These are phyloP conservation scores for Arachis stenosperma DNA, from an alignment of 306 rosid species.

Conservation along the genomic window DNA sequence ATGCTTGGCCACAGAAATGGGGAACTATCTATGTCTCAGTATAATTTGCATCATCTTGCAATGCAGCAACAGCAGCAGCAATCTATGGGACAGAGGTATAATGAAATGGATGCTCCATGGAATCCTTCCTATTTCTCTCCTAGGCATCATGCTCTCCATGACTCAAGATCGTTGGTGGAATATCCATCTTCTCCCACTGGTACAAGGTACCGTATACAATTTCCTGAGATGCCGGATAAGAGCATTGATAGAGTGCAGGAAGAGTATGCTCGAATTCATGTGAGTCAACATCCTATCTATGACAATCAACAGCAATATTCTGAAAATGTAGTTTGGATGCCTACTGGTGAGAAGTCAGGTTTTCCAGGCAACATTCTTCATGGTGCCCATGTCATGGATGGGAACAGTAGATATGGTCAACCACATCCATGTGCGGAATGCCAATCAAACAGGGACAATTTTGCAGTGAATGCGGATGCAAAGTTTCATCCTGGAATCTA, in stretches of 20 bases:
- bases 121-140: slow-evolving; percentile 94
- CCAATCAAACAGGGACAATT: slow-evolving; percentile 60
- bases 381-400: slow-evolving; percentile 65
- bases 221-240: slow-evolving; percentile 66
- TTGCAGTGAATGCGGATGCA: slow-evolving; percentile 61
- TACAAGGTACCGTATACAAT: slow-evolving; percentile 64
- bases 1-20: slow-evolving; percentile 77
- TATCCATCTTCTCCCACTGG: slow-evolving; percentile 89
- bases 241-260: slow-evolving; percentile 76
- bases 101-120: slow-evolving; percentile 82
- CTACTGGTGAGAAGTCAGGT: slow-evolving; percentile 66
- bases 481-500: slow-evolving; percentile 71
- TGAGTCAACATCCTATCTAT: slow-evolving; percentile 61
- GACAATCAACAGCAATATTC: slow-evolving; percentile 82
- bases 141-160: slow-evolving; percentile 72
- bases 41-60: slow-evolving; percentile 62
- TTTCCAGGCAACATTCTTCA: slow-evolving; percentile 74
- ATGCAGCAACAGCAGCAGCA: slow-evolving; percentile 75
- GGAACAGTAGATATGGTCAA: slow-evolving; percentile 71
- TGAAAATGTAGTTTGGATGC: slow-evolving; percentile 74
- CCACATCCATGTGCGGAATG: slow-evolving; percentile 67
- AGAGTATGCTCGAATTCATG: slow-evolving; percentile 70
- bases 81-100: slow-evolving; percentile 69
- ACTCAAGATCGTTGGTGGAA: slow-evolving; percentile 67
- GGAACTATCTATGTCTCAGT: slow-evolving; percentile 58